Base-by-base conservation (phyloP, 495 filamentous ascomycete genomes). In the Aspergillus avenaceus region DNA sequence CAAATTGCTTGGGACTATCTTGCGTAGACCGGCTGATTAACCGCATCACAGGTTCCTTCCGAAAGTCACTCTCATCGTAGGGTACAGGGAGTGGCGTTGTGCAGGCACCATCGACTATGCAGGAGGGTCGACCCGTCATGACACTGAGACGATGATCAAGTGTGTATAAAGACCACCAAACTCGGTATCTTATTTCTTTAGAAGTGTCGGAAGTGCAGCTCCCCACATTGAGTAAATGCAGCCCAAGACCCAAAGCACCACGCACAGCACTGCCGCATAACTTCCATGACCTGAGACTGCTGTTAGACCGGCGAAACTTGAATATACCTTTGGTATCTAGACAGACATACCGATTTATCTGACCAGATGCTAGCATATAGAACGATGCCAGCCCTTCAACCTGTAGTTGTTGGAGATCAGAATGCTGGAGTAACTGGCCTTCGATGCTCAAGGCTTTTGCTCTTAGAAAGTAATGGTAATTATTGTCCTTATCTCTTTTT, bases 101-200 rank as follows among this genome's bases (percentile, higher is more conserved):
- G 55, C 74, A 80, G 52, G 77, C 71, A 41, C 66, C 67, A 46
- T 83, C 75, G 19, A 67, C 63, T 24, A 85, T 76, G 50, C 74
- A 78, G 16, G 74, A 77, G 5, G 82, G 82, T 12, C 83, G 74
- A 11, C 83, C 83, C 3, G 80, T 84, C 50, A 85, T 77, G 21
- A 75, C 65, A 53, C 74, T 73, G 32, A 86, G 70, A 11, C 76
- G 66, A 42, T 78, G 73, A 28, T 86, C 83, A 16, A 85, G 49
- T 5, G 72, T 75, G 50, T 80, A 80, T 13, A 85, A 45, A 8
- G 82, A 73, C 73, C 79, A 84, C 82, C 82, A 86, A 18, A 83
- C 70, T 4, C 79, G 77, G 41, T 78, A 74, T 31, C 81, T 70
- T 24, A 77, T 71, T 48, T 83, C 80, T 46, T 77, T 80, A 23